Percentiles rank a stretch among this genome's conserved stretches.
Conservation (phyloP, 1,139 yeast genomes). For the Candida tetrigidarum region DNA sequence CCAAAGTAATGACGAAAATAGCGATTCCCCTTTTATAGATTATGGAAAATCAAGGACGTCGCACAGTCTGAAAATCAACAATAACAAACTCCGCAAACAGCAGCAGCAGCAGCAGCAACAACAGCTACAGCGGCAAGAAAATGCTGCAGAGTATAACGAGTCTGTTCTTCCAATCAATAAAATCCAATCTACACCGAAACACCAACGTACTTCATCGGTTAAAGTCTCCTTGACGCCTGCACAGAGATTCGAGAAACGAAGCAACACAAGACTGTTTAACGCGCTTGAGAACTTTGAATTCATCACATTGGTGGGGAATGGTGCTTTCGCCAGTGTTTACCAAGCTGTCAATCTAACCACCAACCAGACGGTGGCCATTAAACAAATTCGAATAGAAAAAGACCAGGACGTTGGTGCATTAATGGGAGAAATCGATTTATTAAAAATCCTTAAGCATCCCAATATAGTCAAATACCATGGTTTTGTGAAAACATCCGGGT, state of each 20-base stretch:
- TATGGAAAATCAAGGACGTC: neutral
- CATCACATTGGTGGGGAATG: slow-evolving; percentile 84
- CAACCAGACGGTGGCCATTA: slow-evolving; percentile 79
- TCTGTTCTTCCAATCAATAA: slow-evolving; percentile 9
- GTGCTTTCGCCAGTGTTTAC: slow-evolving; percentile 94
- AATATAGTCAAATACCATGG: slow-evolving; percentile 93
- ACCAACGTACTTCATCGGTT: slow-evolving; percentile 36
- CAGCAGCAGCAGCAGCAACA: too few species aligned
- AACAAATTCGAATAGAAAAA: slow-evolving; percentile 67
- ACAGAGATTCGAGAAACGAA: slow-evolving; percentile 49
- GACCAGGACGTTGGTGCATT: slow-evolving; percentile 50
- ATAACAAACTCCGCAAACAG: slow-evolving; percentile 10
- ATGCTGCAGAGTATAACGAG: neutral
- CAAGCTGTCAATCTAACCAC: slow-evolving; percentile 72
- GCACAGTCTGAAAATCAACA: slow-evolving; percentile 1
- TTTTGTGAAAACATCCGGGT: slow-evolving; percentile 69
- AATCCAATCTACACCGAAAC: slow-evolving; percentile 23
- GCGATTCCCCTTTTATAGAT: slow-evolving; percentile 13
- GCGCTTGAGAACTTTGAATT: slow-evolving; percentile 59
- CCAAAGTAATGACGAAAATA: slow-evolving; percentile 12
- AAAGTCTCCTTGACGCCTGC: slow-evolving; percentile 59
- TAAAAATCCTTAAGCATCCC: slow-evolving; percentile 80
- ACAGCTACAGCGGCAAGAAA: too few species aligned
- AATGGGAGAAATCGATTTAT: slow-evolving; percentile 85
- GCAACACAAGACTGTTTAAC: slow-evolving; percentile 41